Base-by-base conservation (phyloP, 805 yeast genomes). In the Lachancea kluyveri region DNA sequence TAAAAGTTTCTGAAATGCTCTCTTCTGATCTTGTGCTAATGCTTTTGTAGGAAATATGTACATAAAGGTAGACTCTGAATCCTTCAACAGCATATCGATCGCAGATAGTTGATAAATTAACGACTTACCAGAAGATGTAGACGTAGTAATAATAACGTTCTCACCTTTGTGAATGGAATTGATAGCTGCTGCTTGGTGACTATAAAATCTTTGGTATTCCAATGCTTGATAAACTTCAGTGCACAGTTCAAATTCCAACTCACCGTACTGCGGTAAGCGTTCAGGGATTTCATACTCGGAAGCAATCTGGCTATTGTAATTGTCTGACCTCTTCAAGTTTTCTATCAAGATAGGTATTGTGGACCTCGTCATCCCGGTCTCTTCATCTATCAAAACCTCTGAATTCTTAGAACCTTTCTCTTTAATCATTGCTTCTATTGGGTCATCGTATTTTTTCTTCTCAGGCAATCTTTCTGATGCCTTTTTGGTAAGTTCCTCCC, bases 41-140 rank as follows among this genome's bases (percentile, higher is more conserved):
- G 99, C 98, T 51, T 92, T 92, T 0, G 99, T 92, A 2, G 99
- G 99, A 47, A 92, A 92, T 8, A 92, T 77, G 46, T 82, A 87
- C 65, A 94, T 65, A 7, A 95, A 82, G 0, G 94, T 83, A 1
- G 62, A 47, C 19, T 60, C 61, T 8, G 61, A 60, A 25, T 52
- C 65, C 7, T 51, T 46, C 26, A 71, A 65, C 31, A 68, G 58
- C 30, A 60, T 46, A 30, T 65, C 59, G 7, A 88, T 52, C 3
- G 90, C 83, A 0, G 97, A 95, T 2, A 87, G 58, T 55, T 92
- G 98, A 49, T 88, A 92, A 17, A 92, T 83, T 39, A 92, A 63
- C 0, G 97, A 88, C 48, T 92, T 92, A 28, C 99, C 99, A 0
- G 96, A 87, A 0, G 96, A 86, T 0, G 99, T 92, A 0, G 96